These are phyloP conservation scores for Coleophoma crateriformis DNA, from an alignment of 2,329 filamentous ascomycete species.

Conservation along the genomic window DNA sequence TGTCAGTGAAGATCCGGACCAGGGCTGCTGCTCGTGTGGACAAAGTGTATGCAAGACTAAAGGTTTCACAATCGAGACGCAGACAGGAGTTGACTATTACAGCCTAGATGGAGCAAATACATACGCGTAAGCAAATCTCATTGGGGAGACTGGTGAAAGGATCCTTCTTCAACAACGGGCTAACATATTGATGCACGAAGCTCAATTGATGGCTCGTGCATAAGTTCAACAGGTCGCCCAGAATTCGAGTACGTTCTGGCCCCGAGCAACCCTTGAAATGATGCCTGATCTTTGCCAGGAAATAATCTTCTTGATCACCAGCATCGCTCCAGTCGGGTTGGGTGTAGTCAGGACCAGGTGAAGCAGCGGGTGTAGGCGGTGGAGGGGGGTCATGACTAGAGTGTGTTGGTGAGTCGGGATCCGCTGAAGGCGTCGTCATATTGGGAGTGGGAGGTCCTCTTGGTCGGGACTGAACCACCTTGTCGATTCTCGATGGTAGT, in stretches of 20 bases:
- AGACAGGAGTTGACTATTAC: background rate
- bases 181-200: constrained; percentile 94
- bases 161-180: constrained; percentile 90
- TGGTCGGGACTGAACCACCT: constrained; percentile 44
- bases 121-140: constrained; percentile 83
- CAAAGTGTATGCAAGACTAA: no score
- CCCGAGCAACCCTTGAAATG: constrained; percentile 76
- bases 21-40: background rate
- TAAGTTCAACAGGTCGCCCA: constrained; percentile 85
- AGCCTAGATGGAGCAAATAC: constrained; percentile 23
- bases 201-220: constrained; percentile 94
- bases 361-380: constrained; percentile 60
- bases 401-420: constrained; percentile 44
- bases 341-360: constrained; percentile 54
- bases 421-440: constrained; percentile 58
- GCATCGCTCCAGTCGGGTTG: constrained; percentile 71
- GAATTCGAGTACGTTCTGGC: constrained; percentile 70
- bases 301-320: constrained; percentile 76
- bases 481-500: constrained; percentile 40
- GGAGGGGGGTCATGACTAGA: constrained; percentile 44
- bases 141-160: constrained; percentile 89
- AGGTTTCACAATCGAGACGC: no score
- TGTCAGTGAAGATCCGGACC: constrained; percentile 6
- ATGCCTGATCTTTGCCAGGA: constrained; percentile 71
- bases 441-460: constrained; percentile 61